Evolutionary conservation across 345 rosid species (phyloP), one percentile per base, ranked within the genome.

Genomic region (Pistacia atlantica): DNA sequence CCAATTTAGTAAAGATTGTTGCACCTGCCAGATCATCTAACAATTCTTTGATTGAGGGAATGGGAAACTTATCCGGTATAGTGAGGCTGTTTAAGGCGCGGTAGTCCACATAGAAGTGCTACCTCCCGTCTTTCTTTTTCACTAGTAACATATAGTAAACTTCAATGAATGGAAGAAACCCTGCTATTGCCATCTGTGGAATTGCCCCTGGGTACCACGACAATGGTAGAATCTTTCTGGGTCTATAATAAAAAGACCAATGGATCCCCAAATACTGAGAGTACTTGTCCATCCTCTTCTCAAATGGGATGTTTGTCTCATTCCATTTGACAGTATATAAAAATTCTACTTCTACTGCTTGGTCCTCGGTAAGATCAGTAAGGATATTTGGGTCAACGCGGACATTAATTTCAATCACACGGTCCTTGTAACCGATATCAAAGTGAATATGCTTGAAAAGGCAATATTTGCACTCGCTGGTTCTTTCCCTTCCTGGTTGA

Each of bases 101-200:
- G 25, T 22, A 22, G 25, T 22, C 25, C 25, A 22, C 25, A 22
- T 0, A 22, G 25, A 22, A 22, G 25, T 0, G 25, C 25, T 22
- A 22, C 25, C 25, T 22, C 25, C 0, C 25, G 25, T 22, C 25
- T 22, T 22, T 22, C 25, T 22, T 22, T 22, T 22, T 22, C n/a
- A n/a, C n/a, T n/a, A n/a, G n/a, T n/a, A 87, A 87, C 18, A 87
- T 87, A 73, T 87, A 87, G 81, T 87, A 87, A 11, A 87, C 87
- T 62, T 87, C 90, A 12, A 87, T 87, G 71, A 87, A 87, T 37
- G 90, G 90, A 38, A 87, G 64, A 71, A 87, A 87, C n/a, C 90
- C 88, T 20, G 90, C 90, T 88, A 87, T 87, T 35, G 90, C 90
- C 90, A 87, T 87, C 82, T 87, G 90, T 48, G 90, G 90, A 58